Evolutionary conservation across 2,329 filamentous ascomycete species (phyloP).

Genomic region (Aquanectria penicillioides): DNA sequence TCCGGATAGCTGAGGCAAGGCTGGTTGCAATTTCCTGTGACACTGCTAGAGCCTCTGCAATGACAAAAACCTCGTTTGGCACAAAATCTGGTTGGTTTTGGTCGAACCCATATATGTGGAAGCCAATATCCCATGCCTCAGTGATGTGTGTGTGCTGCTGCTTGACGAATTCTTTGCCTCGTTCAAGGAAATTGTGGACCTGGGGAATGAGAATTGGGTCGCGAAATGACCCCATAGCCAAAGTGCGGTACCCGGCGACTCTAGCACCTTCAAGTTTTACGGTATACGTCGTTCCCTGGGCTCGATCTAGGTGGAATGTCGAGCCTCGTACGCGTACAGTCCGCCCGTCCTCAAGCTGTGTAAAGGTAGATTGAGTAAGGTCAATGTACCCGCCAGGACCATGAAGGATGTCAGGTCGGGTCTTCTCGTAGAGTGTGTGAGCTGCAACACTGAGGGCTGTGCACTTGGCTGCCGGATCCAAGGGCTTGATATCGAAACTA

Average conservation of each 20-base stretch:
- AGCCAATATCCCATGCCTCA: background rate
- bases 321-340: background rate
- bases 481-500: conserved; percentile 56
- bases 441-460: conserved; percentile 60
- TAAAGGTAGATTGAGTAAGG: background rate
- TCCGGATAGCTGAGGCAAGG: background rate
- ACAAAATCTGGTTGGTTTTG: background rate
- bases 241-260: background rate
- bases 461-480: conserved; percentile 51
- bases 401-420: conserved; percentile 57
- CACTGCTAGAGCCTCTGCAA: background rate
- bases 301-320: background rate
- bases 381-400: conserved; percentile 56
- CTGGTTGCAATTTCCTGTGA: background rate
- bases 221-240: conserved; percentile 1
- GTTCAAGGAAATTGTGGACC: background rate
- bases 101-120: conserved; percentile 1
- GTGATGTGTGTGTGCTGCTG: background rate
- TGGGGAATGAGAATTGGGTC: conserved; percentile 10
- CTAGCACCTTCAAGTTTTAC: background rate
- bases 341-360: background rate
- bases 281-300: background rate
- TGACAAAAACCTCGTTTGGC: background rate
- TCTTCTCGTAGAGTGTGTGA: conserved; percentile 64
- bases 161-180: background rate